Conservation (phyloP, 129 eudicot genomes). For the Cynara cardunculus region DNA sequence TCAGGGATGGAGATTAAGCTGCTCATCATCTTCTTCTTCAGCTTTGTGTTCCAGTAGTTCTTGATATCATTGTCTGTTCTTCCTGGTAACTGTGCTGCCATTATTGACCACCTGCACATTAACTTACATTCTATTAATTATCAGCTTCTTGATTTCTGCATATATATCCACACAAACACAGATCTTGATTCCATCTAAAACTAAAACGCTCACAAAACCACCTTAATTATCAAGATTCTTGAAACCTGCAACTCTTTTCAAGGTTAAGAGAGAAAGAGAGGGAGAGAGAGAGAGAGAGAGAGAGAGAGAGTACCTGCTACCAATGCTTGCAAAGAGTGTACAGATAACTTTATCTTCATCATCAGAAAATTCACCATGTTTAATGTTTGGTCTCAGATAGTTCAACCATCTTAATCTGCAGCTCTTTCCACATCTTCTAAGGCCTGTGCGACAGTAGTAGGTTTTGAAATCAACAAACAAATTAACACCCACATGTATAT, state of each 20-base stretch:
- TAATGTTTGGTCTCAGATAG: slow-evolving; percentile 86
- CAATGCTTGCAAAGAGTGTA: slow-evolving; percentile 76
- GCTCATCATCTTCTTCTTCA: slow-evolving; percentile 77
- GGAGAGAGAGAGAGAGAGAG: slow-evolving; percentile 17
- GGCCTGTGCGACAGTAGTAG: slow-evolving; percentile 27
- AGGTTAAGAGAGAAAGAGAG: slow-evolving; percentile 2
- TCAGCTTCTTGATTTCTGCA: background rate
- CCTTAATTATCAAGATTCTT: background rate
- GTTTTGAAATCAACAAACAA: slow-evolving; percentile 3
- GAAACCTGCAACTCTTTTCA: too few species aligned
- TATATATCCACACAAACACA: background rate
- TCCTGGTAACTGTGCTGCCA: slow-evolving; percentile 96
- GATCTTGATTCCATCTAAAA: background rate
- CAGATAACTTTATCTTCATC: slow-evolving; percentile 88
- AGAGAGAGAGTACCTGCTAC: slow-evolving; percentile 71
- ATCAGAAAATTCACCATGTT: slow-evolving; percentile 93
- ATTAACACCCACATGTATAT: background rate
- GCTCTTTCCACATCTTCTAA: slow-evolving; percentile 72
- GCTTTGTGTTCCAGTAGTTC: slow-evolving; percentile 99
- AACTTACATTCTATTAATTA: background rate
- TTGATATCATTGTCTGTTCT: slow-evolving; percentile 97
- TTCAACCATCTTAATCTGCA: slow-evolving; percentile 90
- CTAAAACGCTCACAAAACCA: background rate
- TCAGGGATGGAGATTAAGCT: slow-evolving; percentile 25
- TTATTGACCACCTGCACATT: slow-evolving; percentile 84